Base-by-base conservation (phyloP, 78 protist species). In the Abeoforma whisleri region DNA sequence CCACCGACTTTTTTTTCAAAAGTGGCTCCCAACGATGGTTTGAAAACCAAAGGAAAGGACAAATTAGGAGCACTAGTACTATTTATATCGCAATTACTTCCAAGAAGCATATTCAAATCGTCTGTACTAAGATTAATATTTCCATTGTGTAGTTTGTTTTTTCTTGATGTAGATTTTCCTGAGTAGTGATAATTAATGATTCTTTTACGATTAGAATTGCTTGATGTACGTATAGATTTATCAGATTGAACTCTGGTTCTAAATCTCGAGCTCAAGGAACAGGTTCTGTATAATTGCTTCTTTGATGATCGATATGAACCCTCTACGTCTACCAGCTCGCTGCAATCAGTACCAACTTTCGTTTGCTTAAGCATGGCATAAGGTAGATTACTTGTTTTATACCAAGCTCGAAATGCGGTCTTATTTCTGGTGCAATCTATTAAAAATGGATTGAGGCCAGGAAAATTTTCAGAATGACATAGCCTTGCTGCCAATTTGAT, bases 21-120 rank as follows among this genome's bases (percentile, higher is more conserved):
- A 28, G 75, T 48, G 25, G 75, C 79, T 22, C 79, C 79, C 0
- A 37, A 35, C 75, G 75, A 74, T 25, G 79, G 79, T 74, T 74
- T 74, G 28, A 74, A 74, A 25, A 74, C 79, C 79, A 74, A 35
- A 37, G 79, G 79, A 25, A 74, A 74, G 22, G 33, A 48, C 28
- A 74, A 25, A 48, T 74, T 37, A 25, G 23, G 0, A 68, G 75
- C 22, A 22, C 36, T 22, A 35, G 36, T 25, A 37, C 23, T 74
- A 48, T 74, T 35, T 35, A 25, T n/a, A n/a, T n/a, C n/a, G n/a
- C n/a, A n/a, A n/a, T n/a, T n/a, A n/a, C n/a, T n/a, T n/a, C n/a
- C n/a, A n/a, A n/a, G n/a, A n/a, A n/a, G n/a, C n/a, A n/a, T n/a
- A n/a, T n/a, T n/a, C n/a, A n/a, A n/a, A n/a, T n/a, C n/a, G n/a